Evolutionary conservation across 1,139 yeast genomes (phyloP).

Genomic region (Blastobotrys apis): DNA sequence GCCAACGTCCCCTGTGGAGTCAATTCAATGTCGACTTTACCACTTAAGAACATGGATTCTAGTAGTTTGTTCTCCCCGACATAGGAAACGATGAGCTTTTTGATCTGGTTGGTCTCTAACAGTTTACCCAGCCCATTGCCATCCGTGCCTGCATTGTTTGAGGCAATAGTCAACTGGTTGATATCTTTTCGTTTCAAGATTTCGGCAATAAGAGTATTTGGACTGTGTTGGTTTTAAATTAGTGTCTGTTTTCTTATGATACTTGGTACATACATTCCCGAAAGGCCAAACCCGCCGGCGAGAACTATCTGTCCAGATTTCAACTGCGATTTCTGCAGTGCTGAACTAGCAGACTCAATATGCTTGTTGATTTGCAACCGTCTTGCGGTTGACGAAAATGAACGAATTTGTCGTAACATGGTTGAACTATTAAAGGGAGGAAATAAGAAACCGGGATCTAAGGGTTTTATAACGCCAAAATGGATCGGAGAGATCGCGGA

Average conservation of each 20-base stretch:
- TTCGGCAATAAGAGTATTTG: constrained; percentile 44
- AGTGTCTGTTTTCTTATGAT: neutral
- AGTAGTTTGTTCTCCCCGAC: constrained; percentile 46
- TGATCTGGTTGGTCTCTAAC: constrained; percentile 42
- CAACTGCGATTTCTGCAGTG: constrained; percentile 10
- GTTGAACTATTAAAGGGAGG: neutral
- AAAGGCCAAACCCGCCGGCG: constrained; percentile 50
- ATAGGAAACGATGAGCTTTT: constrained; percentile 45
- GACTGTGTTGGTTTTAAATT: constrained; percentile 20
- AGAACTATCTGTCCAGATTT: constrained; percentile 30
- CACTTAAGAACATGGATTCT: constrained; percentile 41
- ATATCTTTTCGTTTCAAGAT: constrained; percentile 35
- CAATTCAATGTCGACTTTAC: constrained; percentile 44
- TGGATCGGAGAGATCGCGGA: too few relatives aligned
- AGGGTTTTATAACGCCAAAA: too few relatives aligned
- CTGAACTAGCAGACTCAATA: constrained; percentile 4
- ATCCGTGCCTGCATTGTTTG: constrained; percentile 52
- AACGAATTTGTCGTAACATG: constrained; percentile 5
- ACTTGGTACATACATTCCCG: constrained; percentile 35
- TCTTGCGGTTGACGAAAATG: constrained; percentile 5
- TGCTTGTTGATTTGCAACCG: constrained; percentile 13
- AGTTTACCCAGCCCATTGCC: constrained; percentile 44
- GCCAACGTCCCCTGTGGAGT: constrained; percentile 53
- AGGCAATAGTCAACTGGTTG: constrained; percentile 42
- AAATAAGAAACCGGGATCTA: too few relatives aligned